Conservation (phyloP, 2,329 filamentous ascomycete species). For the Coniochaeta hoffmannii region DNA sequence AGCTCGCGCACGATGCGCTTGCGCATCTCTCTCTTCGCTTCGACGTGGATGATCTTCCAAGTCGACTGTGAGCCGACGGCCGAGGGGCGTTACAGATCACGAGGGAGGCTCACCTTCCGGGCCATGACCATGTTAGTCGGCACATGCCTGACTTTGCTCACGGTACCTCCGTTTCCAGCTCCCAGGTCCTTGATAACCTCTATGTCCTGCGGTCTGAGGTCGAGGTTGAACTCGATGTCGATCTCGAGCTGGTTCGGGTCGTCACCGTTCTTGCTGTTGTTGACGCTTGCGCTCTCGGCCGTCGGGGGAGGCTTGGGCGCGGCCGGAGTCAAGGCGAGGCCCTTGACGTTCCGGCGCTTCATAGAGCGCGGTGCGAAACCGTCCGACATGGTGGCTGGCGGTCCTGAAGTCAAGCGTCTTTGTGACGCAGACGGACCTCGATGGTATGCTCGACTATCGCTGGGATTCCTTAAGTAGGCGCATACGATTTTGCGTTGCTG, state of each 20-base stretch:
- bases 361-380: conserved; percentile 67
- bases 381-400: conserved; percentile 46
- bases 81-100: background rate
- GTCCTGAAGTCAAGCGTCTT: too few relatives aligned
- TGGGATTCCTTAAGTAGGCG: background rate
- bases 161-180: conserved; percentile 92
- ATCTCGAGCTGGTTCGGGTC: conserved; percentile 76
- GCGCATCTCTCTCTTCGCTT: conserved; percentile 93
- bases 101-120: conserved; percentile 62
- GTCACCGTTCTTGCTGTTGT: conserved; percentile 51
- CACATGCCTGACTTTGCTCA: conserved; percentile 95
- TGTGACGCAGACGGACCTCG: background rate
- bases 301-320: conserved; percentile 65
- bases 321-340: conserved; percentile 76
- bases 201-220: conserved; percentile 85
- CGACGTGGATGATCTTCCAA: conserved; percentile 88
- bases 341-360: conserved; percentile 99
- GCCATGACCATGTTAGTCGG: conserved; percentile 96
- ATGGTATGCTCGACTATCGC: background rate
- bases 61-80: conserved; percentile 12
- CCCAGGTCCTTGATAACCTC: conserved; percentile 92
- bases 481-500: background rate
- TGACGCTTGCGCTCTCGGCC: conserved; percentile 61
- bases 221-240: conserved; percentile 92
- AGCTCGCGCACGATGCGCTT: conserved; percentile 96